Evolutionary conservation across 306 rosid species (phyloP).

Genomic region (Erythrophleum fordii): DNA sequence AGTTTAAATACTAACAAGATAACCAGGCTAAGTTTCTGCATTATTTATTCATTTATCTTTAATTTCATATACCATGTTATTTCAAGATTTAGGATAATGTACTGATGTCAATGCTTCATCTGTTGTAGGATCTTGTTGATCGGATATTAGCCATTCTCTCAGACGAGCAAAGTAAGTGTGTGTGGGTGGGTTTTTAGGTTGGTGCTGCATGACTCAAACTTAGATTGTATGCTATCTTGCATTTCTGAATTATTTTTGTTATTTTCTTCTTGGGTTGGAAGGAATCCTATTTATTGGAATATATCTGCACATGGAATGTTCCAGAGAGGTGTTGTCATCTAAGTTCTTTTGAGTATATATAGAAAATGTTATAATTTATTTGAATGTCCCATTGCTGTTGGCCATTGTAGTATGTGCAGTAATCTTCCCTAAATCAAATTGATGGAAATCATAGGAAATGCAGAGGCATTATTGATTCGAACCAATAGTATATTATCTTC

Average conservation of each 20-base stretch:
- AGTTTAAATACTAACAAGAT: too few species aligned
- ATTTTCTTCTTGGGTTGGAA: conserved; percentile 24
- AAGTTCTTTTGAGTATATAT: not conserved
- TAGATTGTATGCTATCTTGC: conserved; percentile 17
- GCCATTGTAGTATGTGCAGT: conserved; percentile 2
- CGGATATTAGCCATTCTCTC: conserved; percentile 74
- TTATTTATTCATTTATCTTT: not conserved
- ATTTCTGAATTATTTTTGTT: conserved; percentile 9
- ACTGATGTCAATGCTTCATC: conserved; percentile 33
- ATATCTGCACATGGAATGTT: not conserved
- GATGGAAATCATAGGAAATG: conserved; percentile 19
- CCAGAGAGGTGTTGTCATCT: not conserved
- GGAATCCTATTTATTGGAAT: conserved; percentile 1
- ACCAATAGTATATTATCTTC: not conserved
- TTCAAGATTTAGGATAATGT: conserved; percentile 18
- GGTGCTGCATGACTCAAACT: not conserved
- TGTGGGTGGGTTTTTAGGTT: not conserved
- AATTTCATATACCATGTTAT: too few species aligned
- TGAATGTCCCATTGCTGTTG: conserved; percentile 13
- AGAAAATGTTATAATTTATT: conserved; percentile 10
- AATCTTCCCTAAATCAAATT: not conserved
- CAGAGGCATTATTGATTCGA: not conserved
- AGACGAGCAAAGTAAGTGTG: conserved; percentile 79
- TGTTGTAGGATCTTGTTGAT: conserved; percentile 81
- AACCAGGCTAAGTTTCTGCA: not conserved